Evolutionary conservation across 306 rosid genomes (phyloP).

Genomic region (Amphicarpaea edgeworthii): DNA sequence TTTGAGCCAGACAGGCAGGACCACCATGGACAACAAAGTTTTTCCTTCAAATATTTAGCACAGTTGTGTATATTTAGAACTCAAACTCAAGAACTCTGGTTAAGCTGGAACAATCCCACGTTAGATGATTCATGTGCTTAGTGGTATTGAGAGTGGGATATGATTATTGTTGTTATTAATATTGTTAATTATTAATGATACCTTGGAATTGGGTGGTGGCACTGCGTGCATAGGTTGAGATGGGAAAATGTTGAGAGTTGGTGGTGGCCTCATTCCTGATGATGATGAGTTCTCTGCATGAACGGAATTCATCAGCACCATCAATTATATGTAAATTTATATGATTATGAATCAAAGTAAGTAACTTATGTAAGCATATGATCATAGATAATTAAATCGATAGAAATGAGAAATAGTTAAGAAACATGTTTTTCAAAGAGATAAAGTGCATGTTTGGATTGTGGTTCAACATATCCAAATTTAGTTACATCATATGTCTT

Average conservation of each 20-base stretch:
- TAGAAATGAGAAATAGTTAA: not conserved
- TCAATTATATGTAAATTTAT: not conserved
- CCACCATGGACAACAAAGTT: no score
- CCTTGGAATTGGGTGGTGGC: slow-evolving; percentile 73
- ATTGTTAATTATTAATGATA: slow-evolving; percentile 39
- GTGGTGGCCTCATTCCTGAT: slow-evolving; percentile 88
- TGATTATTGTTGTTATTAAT: not conserved
- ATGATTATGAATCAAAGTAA: not conserved
- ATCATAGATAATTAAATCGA: not conserved
- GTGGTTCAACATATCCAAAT: no score
- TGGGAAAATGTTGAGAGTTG: slow-evolving; percentile 96
- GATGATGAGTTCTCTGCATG: slow-evolving; percentile 59
- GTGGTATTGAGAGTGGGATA: not conserved
- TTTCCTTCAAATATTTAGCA: no score
- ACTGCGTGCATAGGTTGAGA: slow-evolving; percentile 97
- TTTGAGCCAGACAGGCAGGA: no score
- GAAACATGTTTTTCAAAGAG: not conserved
- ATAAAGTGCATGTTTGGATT: no score
- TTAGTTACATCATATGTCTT: no score
- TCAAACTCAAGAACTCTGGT: no score
- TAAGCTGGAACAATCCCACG: no score
- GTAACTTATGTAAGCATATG: not conserved
- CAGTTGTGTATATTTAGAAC: no score
- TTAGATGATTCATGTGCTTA: no score
- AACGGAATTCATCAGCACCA: slow-evolving; percentile 24